Evolutionary conservation across 768 basidiomycete species (phyloP).

Genomic region (Phaffia australis): DNA sequence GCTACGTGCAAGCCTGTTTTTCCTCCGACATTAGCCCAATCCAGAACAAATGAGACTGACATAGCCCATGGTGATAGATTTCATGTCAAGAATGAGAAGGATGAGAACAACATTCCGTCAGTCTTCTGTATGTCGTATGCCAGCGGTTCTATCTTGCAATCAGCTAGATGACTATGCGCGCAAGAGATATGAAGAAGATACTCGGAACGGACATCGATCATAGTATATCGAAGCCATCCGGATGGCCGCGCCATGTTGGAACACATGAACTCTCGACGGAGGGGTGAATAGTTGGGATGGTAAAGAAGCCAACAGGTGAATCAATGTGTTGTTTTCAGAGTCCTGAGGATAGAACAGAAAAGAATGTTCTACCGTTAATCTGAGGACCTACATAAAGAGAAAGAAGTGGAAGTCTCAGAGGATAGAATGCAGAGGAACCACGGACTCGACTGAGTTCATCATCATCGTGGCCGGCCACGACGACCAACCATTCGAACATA

Average conservation of each 20-base stretch:
- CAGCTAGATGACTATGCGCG: too few species aligned
- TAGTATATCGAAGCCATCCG: slow-evolving; percentile 80
- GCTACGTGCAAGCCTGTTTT: slow-evolving; percentile 85
- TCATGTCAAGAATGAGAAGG: too few species aligned
- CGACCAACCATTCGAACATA: slow-evolving; percentile 73
- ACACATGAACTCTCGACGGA: slow-evolving; percentile 41
- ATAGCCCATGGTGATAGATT: too few species aligned
- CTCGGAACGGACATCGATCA: slow-evolving; percentile 49
- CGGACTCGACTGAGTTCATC: slow-evolving; percentile 79
- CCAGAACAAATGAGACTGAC: slow-evolving; percentile 59
- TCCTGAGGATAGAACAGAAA: slow-evolving; percentile 47
- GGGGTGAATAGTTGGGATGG: slow-evolving; percentile 47
- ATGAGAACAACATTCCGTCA: too few species aligned
- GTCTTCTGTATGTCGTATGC: not conserved
- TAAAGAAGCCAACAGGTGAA: slow-evolving; percentile 81
- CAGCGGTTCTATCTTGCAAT: not conserved
- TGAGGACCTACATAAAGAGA: slow-evolving; percentile 10
- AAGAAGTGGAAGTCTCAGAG: not conserved
- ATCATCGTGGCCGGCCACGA: slow-evolving; percentile 80
- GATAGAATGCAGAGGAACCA: slow-evolving; percentile 19
- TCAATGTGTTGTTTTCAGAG: slow-evolving; percentile 80
- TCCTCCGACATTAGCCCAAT: slow-evolving; percentile 84
- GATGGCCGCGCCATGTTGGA: slow-evolving; percentile 44
- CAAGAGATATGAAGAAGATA: not conserved
- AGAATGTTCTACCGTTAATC: slow-evolving; percentile 1